These are phyloP conservation scores for Boletus fagicola DNA, from an alignment of 768 basidiomycete species.

Conservation along the genomic window DNA sequence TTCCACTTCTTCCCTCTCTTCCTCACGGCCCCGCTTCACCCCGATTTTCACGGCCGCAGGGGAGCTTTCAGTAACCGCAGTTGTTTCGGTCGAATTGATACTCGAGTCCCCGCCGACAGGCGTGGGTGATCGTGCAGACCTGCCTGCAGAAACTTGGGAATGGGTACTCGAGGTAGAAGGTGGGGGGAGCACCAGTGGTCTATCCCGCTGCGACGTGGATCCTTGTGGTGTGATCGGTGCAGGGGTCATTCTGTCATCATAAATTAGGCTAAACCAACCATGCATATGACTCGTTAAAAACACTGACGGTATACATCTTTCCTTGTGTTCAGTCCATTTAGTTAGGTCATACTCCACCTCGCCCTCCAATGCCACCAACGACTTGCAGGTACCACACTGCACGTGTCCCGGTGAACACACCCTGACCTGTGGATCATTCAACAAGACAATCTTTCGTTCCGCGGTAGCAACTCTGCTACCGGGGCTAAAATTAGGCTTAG, in stretches of 20 bases:
- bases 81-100: slow-evolving; percentile 37
- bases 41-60: slow-evolving; percentile 26
- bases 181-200: slow-evolving; percentile 17
- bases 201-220: slow-evolving; percentile 13
- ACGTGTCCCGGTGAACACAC: slow-evolving; percentile 44
- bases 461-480: slow-evolving; percentile 59
- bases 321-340: slow-evolving; percentile 65
- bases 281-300: neutral
- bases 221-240: slow-evolving; percentile 23
- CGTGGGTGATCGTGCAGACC: slow-evolving; percentile 14
- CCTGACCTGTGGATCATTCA: slow-evolving; percentile 64
- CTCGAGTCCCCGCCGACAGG: slow-evolving; percentile 22
- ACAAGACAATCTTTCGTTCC: slow-evolving; percentile 57
- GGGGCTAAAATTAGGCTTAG: slow-evolving; percentile 39
- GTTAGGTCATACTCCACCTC: slow-evolving; percentile 58
- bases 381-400: slow-evolving; percentile 51
- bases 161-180: slow-evolving; percentile 16
- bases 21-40: slow-evolving; percentile 51
- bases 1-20: slow-evolving; percentile 35
- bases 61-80: slow-evolving; percentile 33
- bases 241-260: slow-evolving; percentile 16
- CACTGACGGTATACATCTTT: slow-evolving; percentile 43
- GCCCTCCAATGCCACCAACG: slow-evolving; percentile 43
- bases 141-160: slow-evolving; percentile 15
- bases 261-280: slow-evolving; percentile 1